A percentile compares a stretch with the other conserved stretches of the same genome.
Evolutionary conservation across 2,329 filamentous ascomycete species (phyloP).

Genomic region (Fusarium brachygibbosum): DNA sequence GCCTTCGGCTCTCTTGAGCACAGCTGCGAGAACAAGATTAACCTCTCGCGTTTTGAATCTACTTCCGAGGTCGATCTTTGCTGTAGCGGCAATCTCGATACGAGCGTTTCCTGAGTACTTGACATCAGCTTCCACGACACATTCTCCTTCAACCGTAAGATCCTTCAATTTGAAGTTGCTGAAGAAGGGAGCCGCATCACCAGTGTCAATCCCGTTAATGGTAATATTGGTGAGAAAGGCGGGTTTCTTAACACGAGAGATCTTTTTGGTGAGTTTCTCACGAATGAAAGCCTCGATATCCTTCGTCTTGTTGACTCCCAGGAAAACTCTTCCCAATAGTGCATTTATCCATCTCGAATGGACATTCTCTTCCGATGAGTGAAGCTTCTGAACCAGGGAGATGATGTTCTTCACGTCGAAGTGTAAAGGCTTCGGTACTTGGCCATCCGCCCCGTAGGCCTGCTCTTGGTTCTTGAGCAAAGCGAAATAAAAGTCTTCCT

Average conservation of each 20-base stretch:
- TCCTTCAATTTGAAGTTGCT: constrained; percentile 91
- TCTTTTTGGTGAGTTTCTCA: constrained; percentile 94
- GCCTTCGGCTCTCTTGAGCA: constrained; percentile 86
- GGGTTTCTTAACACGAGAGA: constrained; percentile 91
- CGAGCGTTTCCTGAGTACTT: constrained; percentile 91
- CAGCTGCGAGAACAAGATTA: constrained; percentile 86
- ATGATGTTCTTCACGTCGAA: constrained; percentile 92
- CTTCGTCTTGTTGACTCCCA: constrained; percentile 87
- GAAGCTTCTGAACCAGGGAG: constrained; percentile 87
- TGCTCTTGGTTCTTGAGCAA: constrained; percentile 87
- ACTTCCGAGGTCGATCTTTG: constrained; percentile 88
- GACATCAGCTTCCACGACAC: constrained; percentile 86
- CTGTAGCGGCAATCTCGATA: constrained; percentile 91
- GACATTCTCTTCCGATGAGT: constrained; percentile 90
- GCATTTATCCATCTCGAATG: constrained; percentile 96
- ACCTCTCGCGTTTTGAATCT: constrained; percentile 93
- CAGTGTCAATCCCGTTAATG: constrained; percentile 87
- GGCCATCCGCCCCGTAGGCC: constrained; percentile 67
- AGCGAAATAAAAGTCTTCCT: constrained; percentile 98
- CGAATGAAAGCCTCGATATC: constrained; percentile 84
- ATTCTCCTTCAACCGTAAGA: constrained; percentile 91
- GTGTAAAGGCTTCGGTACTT: constrained; percentile 75
- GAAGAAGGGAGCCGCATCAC: constrained; percentile 87
- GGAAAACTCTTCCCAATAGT: constrained; percentile 86
- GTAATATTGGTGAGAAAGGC: constrained; percentile 87